Conservation (phyloP, 805 yeast species). For the Candida parachauliodes region DNA sequence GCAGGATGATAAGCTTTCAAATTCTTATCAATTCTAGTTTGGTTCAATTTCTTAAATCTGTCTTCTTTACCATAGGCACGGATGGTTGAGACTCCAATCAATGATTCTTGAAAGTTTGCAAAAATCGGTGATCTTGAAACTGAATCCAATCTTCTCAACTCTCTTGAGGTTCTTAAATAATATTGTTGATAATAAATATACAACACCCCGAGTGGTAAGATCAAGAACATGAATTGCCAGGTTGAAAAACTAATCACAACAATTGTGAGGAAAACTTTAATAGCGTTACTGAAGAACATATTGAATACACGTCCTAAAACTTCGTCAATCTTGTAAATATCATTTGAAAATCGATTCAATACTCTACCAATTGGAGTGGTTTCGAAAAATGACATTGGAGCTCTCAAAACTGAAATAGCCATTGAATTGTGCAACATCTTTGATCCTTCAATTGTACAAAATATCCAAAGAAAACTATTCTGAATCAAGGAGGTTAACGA, state of each 20-base stretch:
- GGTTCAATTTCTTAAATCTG: constrained; percentile 63
- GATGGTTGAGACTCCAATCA: constrained; percentile 71
- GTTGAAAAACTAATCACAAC: constrained; percentile 80
- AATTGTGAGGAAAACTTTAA: constrained; percentile 71
- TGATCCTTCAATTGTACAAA: constrained; percentile 82
- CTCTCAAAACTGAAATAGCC: constrained; percentile 70
- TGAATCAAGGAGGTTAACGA: constrained; percentile 62
- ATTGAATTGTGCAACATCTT: constrained; percentile 67
- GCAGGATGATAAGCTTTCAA: constrained; percentile 92
- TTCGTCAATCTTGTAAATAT: constrained; percentile 86
- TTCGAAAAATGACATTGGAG: constrained; percentile 95
- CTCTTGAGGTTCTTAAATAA: constrained; percentile 74
- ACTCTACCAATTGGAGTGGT: constrained; percentile 94
- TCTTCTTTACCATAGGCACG: constrained; percentile 67
- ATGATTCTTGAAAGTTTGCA: constrained; percentile 81
- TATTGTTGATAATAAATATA: constrained; percentile 74
- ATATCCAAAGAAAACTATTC: constrained; percentile 69
- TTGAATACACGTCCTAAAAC: constrained; percentile 65
- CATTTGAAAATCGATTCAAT: constrained; percentile 86
- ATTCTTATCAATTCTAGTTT: constrained; percentile 74
- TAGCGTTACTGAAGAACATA: constrained; percentile 58
- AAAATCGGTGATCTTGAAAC: constrained; percentile 76
- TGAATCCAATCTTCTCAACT: constrained; percentile 77
- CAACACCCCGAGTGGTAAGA: constrained; percentile 63
- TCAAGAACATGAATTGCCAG: constrained; percentile 75